Conservation (phyloP, 805 yeast species). For the Brettanomyces sp. region DNA sequence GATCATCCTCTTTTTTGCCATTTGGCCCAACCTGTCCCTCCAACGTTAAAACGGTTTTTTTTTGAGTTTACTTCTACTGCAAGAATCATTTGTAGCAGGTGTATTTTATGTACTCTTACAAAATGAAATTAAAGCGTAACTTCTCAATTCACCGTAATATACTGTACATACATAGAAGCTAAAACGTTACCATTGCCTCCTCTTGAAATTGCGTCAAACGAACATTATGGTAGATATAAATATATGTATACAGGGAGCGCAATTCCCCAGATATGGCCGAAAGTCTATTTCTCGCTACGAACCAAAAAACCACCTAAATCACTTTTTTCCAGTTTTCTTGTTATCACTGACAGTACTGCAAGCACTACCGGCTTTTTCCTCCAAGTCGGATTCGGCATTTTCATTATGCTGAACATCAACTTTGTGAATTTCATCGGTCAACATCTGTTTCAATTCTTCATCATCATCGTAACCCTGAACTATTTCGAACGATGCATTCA, state of each 20-base stretch:
- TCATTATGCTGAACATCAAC: constrained; percentile 1
- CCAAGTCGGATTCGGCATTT: neutral
- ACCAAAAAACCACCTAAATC: neutral
- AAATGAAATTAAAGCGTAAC: too few relatives aligned
- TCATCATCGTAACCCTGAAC: constrained; percentile 13
- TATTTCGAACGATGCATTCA: constrained; percentile 15
- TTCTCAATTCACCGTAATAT: too few relatives aligned
- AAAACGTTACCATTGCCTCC: too few relatives aligned
- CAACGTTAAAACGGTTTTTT: neutral
- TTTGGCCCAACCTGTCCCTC: neutral
- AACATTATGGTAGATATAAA: too few relatives aligned
- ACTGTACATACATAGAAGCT: too few relatives aligned
- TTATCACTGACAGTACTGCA: neutral
- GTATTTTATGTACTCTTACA: too few relatives aligned
- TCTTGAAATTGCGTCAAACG: too few relatives aligned
- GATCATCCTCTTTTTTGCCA: constrained; percentile 2
- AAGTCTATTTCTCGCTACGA: neutral
- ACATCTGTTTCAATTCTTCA: constrained; percentile 4
- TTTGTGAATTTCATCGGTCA: constrained; percentile 1
- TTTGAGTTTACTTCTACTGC: neutral
- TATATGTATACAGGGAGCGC: too few relatives aligned
- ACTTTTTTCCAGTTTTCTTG: neutral
- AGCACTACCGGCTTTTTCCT: neutral
- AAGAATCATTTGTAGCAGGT: too few relatives aligned
- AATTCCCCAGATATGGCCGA: too few relatives aligned